Evolutionary conservation across 768 basidiomycete genomes (phyloP), one percentile per base, ranked within the genome.

Genomic region (Russula ochroleuca): DNA sequence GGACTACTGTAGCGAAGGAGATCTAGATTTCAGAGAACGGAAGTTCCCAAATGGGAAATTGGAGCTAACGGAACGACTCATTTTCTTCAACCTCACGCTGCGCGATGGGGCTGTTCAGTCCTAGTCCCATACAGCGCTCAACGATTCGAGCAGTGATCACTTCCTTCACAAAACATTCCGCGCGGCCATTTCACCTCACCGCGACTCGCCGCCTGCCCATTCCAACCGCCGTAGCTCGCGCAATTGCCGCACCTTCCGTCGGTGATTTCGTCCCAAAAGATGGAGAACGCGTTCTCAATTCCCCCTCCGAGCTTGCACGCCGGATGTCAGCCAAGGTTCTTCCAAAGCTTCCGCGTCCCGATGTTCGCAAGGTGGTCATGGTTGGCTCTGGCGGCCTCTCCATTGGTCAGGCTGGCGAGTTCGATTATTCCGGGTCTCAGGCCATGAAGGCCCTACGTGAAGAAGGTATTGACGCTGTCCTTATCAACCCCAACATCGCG

Each of bases 381-480:
- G 94, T 99, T 25, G 97, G 97, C 63, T 90, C 88, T 69, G 97
- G 97, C 69, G 97, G 97, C 59, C 85, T 99, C 51, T 89, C 87
- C 70, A 99, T 99, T 62, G 97, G 97, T 33, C 97, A 99, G 75
- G 97, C 97, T 5, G 97, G 97, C 75, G 97, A 99, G 78, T 99
- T 99, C 75, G 97, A 99, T 75, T 99, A 99, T 74, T 98, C 96
- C 21, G 97, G 97, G 51, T 98, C 96, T 7, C 97, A 99, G 76
- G 97, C 97, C 11, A 85, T 99, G 76, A 98, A 99, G 75, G 97
- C 97, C 17, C 86, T 99, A 57, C 85, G 88, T 69, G 97, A 99
- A 75, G 93, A 95, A 74, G 95, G 95, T 58, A 87, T 99, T 57
- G 83, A 90, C 61, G 92, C 94, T 37, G 87, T 99, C 67, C 86